Conservation (phyloP, 108 stramenopile species). For the Nitzschia inconspicua region DNA sequence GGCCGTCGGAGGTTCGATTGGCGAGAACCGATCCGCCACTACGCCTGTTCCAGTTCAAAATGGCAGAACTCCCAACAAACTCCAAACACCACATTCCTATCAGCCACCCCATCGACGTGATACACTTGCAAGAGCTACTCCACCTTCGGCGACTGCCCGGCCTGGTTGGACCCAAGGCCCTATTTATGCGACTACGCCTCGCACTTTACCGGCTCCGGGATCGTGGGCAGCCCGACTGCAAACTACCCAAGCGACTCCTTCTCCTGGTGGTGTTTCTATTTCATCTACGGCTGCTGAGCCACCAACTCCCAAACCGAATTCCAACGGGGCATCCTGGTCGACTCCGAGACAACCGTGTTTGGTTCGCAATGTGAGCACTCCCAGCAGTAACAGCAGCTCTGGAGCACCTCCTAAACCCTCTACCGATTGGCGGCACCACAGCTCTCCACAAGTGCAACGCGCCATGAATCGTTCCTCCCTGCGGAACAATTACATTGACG, state of each 20-base stretch:
- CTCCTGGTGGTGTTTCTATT: not conserved
- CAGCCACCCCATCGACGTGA: not conserved
- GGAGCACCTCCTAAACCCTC: conserved; percentile 17
- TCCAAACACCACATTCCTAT: not conserved
- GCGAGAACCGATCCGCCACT: not conserved
- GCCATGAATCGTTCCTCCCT: conserved; percentile 15
- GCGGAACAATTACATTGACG: not conserved
- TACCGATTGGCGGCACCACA: conserved; percentile 40
- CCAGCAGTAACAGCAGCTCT: not conserved
- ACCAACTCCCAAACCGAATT: not conserved
- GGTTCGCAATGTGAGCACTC: not conserved
- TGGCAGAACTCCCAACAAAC: not conserved
- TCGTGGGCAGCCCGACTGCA: conserved; percentile 23
- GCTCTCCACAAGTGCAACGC: conserved; percentile 18
- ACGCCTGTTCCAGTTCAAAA: not conserved
- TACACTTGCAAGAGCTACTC: too few relatives aligned
- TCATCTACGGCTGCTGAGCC: not conserved
- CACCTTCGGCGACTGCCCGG: not conserved
- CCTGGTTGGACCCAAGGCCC: too few relatives aligned
- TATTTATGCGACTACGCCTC: conserved; percentile 6
- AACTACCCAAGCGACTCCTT: not conserved
- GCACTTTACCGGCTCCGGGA: not conserved
- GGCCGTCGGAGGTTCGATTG: not conserved
- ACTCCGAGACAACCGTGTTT: not conserved
- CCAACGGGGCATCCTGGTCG: not conserved